These are phyloP conservation scores for Sarocladium oryzae DNA, from an alignment of 2,329 filamentous ascomycete genomes.

Conservation along the genomic window DNA sequence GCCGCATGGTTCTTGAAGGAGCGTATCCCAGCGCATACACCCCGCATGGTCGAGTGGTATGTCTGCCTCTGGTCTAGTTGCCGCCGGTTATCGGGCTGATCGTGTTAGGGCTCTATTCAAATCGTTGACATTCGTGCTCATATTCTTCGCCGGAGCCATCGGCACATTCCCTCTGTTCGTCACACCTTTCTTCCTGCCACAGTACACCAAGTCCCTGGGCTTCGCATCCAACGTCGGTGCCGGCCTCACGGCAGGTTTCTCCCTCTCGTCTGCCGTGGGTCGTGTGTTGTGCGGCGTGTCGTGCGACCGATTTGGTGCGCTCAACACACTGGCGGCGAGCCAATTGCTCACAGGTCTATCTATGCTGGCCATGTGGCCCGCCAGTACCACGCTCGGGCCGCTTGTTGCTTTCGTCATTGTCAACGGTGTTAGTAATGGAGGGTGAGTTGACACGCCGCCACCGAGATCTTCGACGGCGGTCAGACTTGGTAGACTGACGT, in stretches of 20 bases:
- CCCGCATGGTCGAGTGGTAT: conserved; percentile 43
- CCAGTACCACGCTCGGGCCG: conserved; percentile 46
- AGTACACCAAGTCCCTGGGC: conserved; percentile 49
- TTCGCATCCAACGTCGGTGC: conserved; percentile 47
- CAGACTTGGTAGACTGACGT: no score
- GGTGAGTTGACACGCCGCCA: background rate
- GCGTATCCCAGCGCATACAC: conserved; percentile 28
- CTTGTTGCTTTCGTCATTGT: conserved; percentile 51
- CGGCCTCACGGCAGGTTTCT: conserved; percentile 54
- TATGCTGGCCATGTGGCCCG: conserved; percentile 56
- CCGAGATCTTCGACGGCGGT: no score
- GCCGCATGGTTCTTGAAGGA: conserved; percentile 48
- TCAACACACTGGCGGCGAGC: conserved; percentile 48
- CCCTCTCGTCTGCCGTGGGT: conserved; percentile 52
- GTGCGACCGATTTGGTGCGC: conserved; percentile 46
- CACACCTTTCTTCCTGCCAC: conserved; percentile 14
- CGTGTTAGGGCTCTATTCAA: conserved; percentile 41
- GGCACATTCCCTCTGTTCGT: conserved; percentile 43
- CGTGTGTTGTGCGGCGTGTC: conserved; percentile 47
- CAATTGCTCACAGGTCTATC: conserved; percentile 47
- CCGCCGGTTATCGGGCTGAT: background rate
- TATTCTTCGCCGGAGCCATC: conserved; percentile 49
- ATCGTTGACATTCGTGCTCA: conserved; percentile 40
- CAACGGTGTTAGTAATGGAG: conserved; percentile 55
- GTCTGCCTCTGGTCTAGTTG: conserved; percentile 3